A percentile compares a stretch with the other conserved stretches of the same genome.
These are phyloP conservation scores for Claviceps africana DNA, from an alignment of 2,329 filamentous ascomycete species.

Conservation along the genomic window DNA sequence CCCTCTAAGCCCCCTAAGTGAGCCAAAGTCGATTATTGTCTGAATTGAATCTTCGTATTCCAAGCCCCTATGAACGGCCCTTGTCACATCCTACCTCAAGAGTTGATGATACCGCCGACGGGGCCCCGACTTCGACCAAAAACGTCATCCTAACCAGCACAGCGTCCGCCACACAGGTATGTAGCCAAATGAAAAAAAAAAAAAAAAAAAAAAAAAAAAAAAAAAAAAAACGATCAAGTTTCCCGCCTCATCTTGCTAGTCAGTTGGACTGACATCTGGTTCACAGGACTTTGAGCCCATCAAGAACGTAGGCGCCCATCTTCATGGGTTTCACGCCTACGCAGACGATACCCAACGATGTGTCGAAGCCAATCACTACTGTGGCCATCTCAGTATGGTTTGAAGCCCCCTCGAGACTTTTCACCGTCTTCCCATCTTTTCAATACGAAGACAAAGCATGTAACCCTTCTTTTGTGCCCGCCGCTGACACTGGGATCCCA, in stretches of 20 bases:
- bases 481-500: background rate
- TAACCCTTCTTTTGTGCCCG: background rate
- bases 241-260: background rate
- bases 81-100: too few relatives aligned
- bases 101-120: constrained; percentile 16
- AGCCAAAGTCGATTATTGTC: too few relatives aligned
- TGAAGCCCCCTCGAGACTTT: too few relatives aligned
- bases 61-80: too few relatives aligned
- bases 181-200: too few relatives aligned
- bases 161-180: constrained; percentile 42
- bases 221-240: too few relatives aligned
- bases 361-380: constrained; percentile 77
- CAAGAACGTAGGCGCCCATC: constrained; percentile 64
- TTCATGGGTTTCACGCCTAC: constrained; percentile 80
- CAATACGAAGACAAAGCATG: background rate
- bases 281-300: constrained; percentile 52
- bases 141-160: constrained; percentile 48
- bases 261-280: background rate
- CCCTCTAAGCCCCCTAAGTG: too few relatives aligned
- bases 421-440: too few relatives aligned
- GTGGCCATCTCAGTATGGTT: constrained; percentile 48
- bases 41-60: too few relatives aligned
- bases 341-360: constrained; percentile 53
- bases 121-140: constrained; percentile 36
- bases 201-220: too few relatives aligned